Evolutionary conservation across 2,329 filamentous ascomycete genomes (phyloP), one percentile per base, ranked within the genome.

Genomic region (Nemania diffusa): DNA sequence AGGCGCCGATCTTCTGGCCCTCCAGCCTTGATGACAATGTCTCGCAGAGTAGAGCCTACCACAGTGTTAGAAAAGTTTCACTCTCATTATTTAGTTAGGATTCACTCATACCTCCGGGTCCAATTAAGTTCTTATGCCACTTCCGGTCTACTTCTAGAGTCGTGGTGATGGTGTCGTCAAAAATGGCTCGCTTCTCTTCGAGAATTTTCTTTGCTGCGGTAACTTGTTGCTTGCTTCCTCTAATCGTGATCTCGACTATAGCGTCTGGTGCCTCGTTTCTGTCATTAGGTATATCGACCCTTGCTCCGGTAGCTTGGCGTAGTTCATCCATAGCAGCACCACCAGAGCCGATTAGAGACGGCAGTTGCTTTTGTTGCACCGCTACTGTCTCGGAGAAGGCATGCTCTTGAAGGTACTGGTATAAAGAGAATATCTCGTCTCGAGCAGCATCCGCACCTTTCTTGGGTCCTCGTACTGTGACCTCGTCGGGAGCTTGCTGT

Each of bases 121-220:
- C 96, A 79, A 99, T 99, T 71, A 99, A 85, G 61, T 91, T 88
- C 81, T 91, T 90, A 82, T 99, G 96, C 80, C 96, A 90, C 84
- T 97, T 97, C 83, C 93, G 92, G 73, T 98, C 94, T n/a, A 99
- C 90, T 37, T 97, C 92, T 56, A 99, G 84, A 13, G 90, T 93
- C 82, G 91, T 90, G 17, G 90, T 88, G 57, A 97, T 86, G n/a
- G 93, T 97, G 71, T 96, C 90, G 75, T 98, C 94, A 73, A 97
- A 97, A 22, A 94, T 85, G 68, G 90, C 91, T 62, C 92, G 91
- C 82, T 94, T 94, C 81, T 96, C 92, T 79, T 95, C 90, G 26
- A 99, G 86, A 57, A 96, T 82, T 82, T 96, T 96, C 87, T 96
- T 96, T 4, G 96, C 95, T 73, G 94, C 92, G 56, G 94, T 90